Percentiles rank a stretch among this genome's conserved stretches.
Evolutionary conservation across 768 basidiomycete species (phyloP).

Genomic region (Tulasnella sp.): DNA sequence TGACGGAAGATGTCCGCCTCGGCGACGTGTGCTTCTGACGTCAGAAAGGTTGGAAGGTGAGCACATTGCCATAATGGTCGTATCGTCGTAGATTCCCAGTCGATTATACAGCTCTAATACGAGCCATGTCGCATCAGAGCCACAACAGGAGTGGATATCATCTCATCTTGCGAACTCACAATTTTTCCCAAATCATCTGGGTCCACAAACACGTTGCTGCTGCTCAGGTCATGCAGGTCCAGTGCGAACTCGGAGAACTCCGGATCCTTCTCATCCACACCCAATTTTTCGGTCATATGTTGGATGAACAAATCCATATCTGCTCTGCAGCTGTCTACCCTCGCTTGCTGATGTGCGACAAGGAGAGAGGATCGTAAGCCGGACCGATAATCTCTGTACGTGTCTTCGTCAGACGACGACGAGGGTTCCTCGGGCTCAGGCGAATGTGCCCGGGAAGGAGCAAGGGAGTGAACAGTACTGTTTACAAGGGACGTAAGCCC

Average conservation of each 20-base stretch:
- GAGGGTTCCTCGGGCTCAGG: conserved; percentile 4
- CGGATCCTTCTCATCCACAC: conserved; percentile 22
- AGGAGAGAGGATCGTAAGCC: conserved; percentile 73
- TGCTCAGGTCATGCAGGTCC: conserved; percentile 75
- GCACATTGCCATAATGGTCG: conserved; percentile 78
- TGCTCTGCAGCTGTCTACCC: conserved; percentile 49
- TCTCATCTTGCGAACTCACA: conserved; percentile 36
- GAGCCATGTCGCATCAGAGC: neutral
- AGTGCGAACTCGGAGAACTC: conserved; percentile 57
- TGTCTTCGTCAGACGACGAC: conserved; percentile 17
- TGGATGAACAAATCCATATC: conserved; percentile 65
- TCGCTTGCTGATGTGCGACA: conserved; percentile 51
- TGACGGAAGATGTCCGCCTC: conserved; percentile 11
- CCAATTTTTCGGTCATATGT: conserved; percentile 36
- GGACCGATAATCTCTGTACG: conserved; percentile 61
- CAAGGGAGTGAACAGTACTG: neutral
- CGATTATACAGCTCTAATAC: conserved; percentile 68
- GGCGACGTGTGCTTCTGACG: conserved; percentile 33
- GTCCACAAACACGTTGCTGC: conserved; percentile 80
- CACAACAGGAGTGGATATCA: conserved; percentile 15
- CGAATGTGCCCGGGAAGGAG: neutral
- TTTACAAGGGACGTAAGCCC: conserved; percentile 9
- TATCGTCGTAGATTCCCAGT: conserved; percentile 86
- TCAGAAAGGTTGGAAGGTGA: conserved; percentile 69
- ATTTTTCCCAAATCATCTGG: conserved; percentile 52